phyloP scores from a whole-genome alignment of 306 rosid species.

The Fagus crenata region DNA sequence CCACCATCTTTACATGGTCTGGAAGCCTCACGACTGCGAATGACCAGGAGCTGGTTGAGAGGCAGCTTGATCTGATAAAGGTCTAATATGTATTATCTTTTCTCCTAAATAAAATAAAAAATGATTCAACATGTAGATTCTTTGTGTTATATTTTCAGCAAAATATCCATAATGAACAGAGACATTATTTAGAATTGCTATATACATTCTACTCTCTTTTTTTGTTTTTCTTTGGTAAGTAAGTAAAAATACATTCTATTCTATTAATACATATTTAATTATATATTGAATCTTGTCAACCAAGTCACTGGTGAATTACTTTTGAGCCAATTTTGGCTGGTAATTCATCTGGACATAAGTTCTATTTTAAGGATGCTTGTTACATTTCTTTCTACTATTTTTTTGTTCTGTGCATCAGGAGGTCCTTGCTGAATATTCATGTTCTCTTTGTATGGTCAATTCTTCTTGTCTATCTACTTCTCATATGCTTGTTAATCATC shows the following conservation, averaged over 20 bases:
- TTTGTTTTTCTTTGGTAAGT: no score
- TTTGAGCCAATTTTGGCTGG: conserved; percentile 11
- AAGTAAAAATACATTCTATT: no score
- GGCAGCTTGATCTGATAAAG: conserved; percentile 92
- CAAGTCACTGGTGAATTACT: conserved; percentile 11
- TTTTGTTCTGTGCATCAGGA: conserved; percentile 17
- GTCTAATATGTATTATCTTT: conserved; percentile 39
- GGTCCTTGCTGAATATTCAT: conserved; percentile 14
- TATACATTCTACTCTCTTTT: no score
- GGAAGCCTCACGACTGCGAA: conserved; percentile 75
- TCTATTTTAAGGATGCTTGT: conserved; percentile 5
- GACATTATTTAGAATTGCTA: conserved; percentile 8
- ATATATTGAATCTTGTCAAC: conserved; percentile 16
- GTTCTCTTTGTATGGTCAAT: conserved; percentile 14
- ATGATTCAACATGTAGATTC: conserved; percentile 15
- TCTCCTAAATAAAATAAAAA: conserved; percentile 4
- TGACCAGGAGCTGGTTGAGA: conserved; percentile 78
- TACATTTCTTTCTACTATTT: conserved; percentile 1
- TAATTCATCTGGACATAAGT: conserved; percentile 10
- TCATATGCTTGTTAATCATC: conserved; percentile 40
- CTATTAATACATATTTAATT: conserved; percentile 4
- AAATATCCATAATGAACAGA: conserved; percentile 21
- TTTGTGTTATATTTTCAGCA: conserved; percentile 13
- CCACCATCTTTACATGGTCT: conserved; percentile 72
- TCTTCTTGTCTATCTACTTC: conserved; percentile 38